Base-by-base conservation (phyloP, 1,284 basidiomycete species). In the Cryptococcus sp. region DNA sequence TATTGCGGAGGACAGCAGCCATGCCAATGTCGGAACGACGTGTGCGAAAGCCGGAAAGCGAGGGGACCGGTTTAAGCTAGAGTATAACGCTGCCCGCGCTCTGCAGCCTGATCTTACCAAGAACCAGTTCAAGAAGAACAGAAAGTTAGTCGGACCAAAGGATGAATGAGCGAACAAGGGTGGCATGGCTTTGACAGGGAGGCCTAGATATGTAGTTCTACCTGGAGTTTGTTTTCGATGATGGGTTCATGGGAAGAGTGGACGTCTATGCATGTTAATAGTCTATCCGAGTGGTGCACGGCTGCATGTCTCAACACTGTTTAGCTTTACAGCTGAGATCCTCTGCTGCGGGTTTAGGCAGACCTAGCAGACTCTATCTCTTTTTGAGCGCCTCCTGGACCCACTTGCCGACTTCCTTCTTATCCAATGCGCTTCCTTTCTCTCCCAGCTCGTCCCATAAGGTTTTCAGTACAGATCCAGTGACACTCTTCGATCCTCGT, bases 401-500 rank as follows among this genome's bases (percentile, higher is more conserved):
- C 54, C 70, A 61, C 54, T 65, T 67, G 0, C 73, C 74, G 5
- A 75, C 66, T 41, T 75, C 70, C 61, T 77, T 77, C 66, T 71
- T 73, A 59, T 77, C 75, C 48, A 75, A 65, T 7, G 50, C 58
- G 3, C 57, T 69, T 51, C 68, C 67, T 5, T 59, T 59, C 10
- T 76, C 72, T 3, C 75, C 75, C 52, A 77, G 53, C 22, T 69
- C 66, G 58, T 75, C 73, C 73, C 72, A 71, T n/a, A 77, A 54
- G 25, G 57, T 56, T 58, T 69, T 70, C 66, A 77, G 68, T 16
- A 74, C 72, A 20, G 45, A 51, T 1, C 75, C 75, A 7, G 71
- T 66, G 5, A 62, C 70, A 16, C 66, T 59, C 50, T 70, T 74
- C 10, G 66, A 62, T 10, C 34, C 50, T 51, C 65, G 55, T 2